Percentiles rank a stretch among this genome's conserved stretches.
phyloP scores from a whole-genome alignment of 352 stramenopile genomes.

The Globisporangium rhizosaccharum region DNA sequence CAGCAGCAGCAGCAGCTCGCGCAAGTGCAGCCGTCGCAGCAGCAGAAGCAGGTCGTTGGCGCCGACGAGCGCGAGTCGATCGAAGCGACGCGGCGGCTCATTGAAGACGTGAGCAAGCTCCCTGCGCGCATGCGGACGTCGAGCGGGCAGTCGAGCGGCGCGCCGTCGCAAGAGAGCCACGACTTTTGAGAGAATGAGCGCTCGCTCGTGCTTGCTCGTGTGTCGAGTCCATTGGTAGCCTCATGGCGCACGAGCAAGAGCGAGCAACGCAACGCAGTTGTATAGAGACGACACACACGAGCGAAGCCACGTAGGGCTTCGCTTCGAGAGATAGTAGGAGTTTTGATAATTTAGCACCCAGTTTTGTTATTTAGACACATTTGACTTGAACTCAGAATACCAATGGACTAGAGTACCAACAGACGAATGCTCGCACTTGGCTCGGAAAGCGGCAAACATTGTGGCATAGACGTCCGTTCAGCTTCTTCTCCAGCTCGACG shows the following conservation, averaged over 20 bases:
- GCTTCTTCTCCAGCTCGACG: too few relatives aligned
- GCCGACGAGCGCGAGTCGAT: conserved; percentile 32
- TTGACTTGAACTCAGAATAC: neutral
- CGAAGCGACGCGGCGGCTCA: conserved; percentile 46
- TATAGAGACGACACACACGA: too few relatives aligned
- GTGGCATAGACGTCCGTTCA: too few relatives aligned
- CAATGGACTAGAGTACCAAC: neutral
- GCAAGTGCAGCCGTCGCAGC: conserved; percentile 6
- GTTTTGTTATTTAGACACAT: neutral
- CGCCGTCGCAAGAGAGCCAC: conserved; percentile 44
- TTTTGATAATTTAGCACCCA: neutral
- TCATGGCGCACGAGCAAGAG: too few relatives aligned
- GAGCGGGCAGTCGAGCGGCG: conserved; percentile 48
- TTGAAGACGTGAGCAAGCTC: conserved; percentile 42
- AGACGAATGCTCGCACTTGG: too few relatives aligned
- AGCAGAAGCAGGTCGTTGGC: neutral
- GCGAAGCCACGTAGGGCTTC: neutral
- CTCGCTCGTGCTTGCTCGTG: too few relatives aligned
- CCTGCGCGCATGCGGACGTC: conserved; percentile 45
- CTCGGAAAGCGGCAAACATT: too few relatives aligned
- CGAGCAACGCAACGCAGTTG: too few relatives aligned
- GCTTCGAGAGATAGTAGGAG: neutral
- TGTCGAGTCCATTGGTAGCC: too few relatives aligned
- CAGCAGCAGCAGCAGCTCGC: neutral
- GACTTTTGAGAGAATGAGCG: conserved; percentile 25